A percentile compares a stretch with the other conserved stretches of the same genome.
phyloP scores from a whole-genome alignment of 2,329 filamentous ascomycete species.

The Aureobasidium musti region DNA sequence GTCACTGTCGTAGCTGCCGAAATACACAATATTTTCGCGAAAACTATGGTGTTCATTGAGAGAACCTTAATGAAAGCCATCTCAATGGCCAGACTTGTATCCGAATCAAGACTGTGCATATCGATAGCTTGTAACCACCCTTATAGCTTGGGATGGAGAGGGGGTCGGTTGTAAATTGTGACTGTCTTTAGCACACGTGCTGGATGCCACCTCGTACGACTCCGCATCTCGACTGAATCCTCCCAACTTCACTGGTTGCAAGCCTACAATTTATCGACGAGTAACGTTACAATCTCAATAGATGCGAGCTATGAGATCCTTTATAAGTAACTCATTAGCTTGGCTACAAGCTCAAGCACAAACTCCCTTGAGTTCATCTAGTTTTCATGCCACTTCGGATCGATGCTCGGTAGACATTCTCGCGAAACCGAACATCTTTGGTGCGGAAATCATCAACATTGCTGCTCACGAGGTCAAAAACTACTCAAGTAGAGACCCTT shows the following conservation, averaged over 20 bases:
- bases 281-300: not conserved
- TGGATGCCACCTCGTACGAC: not conserved
- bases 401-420: conserved; percentile 10
- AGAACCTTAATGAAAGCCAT: too few relatives aligned
- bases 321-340: not conserved
- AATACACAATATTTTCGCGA: too few relatives aligned
- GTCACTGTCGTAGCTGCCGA: too few relatives aligned
- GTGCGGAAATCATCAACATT: conserved; percentile 3
- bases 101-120: too few relatives aligned
- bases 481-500: not conserved
- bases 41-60: too few relatives aligned
- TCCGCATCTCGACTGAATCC: not conserved
- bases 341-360: conserved; percentile 12
- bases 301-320: not conserved
- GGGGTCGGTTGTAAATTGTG: too few relatives aligned
- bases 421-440: conserved; percentile 5
- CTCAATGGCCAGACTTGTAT: too few relatives aligned
- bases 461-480: conserved; percentile 1
- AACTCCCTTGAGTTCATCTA: not conserved
- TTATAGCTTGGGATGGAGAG: too few relatives aligned
- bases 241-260: not conserved
- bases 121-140: too few relatives aligned
- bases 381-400: not conserved
- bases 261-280: not conserved
- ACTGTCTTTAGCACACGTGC: too few relatives aligned